phyloP scores from a whole-genome alignment of 139 green algal genomes.

The Ettlia oleoabundans region DNA sequence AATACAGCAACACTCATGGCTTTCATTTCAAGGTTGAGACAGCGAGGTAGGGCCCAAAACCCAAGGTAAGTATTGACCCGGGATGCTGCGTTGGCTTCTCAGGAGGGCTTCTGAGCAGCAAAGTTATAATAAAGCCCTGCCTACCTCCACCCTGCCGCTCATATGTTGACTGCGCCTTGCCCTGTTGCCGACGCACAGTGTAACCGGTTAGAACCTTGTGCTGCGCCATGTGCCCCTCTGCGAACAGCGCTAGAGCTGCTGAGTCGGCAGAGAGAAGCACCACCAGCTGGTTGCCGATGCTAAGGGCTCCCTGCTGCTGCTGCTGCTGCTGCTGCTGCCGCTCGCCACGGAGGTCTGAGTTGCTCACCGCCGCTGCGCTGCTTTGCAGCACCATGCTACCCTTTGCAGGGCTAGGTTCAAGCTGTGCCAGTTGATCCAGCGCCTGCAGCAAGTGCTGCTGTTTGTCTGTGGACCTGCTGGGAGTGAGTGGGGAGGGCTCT shows the following conservation, averaged over 20 bases:
- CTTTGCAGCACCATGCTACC: neutral
- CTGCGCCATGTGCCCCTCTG: constrained; percentile 11
- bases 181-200: constrained; percentile 40
- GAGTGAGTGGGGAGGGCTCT: neutral
- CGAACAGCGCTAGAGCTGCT: constrained; percentile 35
- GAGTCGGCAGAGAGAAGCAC: constrained; percentile 42
- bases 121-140: no score
- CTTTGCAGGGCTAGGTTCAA: no score
- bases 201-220: constrained; percentile 45
- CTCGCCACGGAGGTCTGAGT: no score
- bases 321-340: neutral
- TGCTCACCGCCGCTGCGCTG: no score
- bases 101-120: no score
- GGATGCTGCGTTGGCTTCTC: no score
- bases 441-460: neutral
- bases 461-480: neutral
- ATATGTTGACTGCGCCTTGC: constrained; percentile 43
- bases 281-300: constrained; percentile 11
- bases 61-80: no score
- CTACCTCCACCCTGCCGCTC: constrained; percentile 16
- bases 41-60: no score
- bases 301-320: neutral
- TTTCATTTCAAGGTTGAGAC: no score
- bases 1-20: no score
- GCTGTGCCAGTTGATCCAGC: constrained; percentile 1